phyloP scores from a whole-genome alignment of 108 stramenopile genomes.

The Fragilariopsis cylindrus region DNA sequence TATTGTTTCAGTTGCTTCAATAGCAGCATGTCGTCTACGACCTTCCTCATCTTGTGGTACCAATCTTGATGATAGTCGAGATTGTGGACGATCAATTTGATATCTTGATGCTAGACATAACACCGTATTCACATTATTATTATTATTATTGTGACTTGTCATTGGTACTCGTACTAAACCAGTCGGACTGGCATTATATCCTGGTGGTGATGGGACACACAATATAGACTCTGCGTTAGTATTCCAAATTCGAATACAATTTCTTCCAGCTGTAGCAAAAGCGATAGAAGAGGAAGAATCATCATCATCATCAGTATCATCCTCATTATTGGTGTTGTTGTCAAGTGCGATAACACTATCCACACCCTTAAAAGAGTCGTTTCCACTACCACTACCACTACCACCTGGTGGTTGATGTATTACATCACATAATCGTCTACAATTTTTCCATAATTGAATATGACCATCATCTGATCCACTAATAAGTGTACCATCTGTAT shows the following conservation, averaged over 20 bases:
- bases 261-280: conserved; percentile 55
- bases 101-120: conserved; percentile 49
- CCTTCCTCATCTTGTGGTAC: conserved; percentile 48
- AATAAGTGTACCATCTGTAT: conserved; percentile 42
- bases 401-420: conserved; percentile 21
- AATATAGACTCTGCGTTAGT: conserved; percentile 30
- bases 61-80: conserved; percentile 46
- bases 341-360: conserved; percentile 41
- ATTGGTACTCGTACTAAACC: conserved; percentile 29
- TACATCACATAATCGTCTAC: conserved; percentile 29
- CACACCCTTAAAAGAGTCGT: conserved; percentile 15
- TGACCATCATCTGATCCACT: conserved; percentile 58
- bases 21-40: conserved; percentile 28
- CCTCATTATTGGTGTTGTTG: neutral
- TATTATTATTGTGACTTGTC: neutral
- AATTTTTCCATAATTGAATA: conserved; percentile 53
- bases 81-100: conserved; percentile 31
- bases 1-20: conserved; percentile 36
- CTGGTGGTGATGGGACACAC: conserved; percentile 12
- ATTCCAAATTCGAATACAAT: conserved; percentile 41
- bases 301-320: too few relatives aligned
- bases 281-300: conserved; percentile 5
- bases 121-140: conserved; percentile 2
- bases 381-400: neutral
- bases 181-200: conserved; percentile 36